Base-by-base conservation (phyloP, 2,329 filamentous ascomycete genomes). In the Furcasterigmium furcatum region DNA sequence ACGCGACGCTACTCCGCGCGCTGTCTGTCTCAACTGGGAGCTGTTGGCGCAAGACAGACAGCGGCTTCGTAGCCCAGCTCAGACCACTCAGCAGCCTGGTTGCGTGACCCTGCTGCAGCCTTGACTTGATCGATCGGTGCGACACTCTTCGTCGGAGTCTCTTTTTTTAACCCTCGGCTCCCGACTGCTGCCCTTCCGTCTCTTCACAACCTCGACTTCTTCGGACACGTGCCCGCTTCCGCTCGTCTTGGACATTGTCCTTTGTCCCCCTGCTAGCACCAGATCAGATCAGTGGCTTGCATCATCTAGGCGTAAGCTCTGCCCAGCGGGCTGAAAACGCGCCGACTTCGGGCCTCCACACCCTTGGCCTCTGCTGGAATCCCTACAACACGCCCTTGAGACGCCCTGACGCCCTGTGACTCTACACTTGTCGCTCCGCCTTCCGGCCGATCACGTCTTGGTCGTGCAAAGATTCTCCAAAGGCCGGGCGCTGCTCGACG, bases 291-390 rank as follows among this genome's bases (percentile, higher is more conserved):
- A 36, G 34, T 18, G 4, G 34, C 4, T 10, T 16, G 34, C 34
- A 36, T 4, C n/a, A 16, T 18, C 16, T 14, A 18, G n/a, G 19
- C 34, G 34, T 16, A 36, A 36, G 34, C 9, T 36, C 19, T 9
- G 18, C 16, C n/a, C 34, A 18, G n/a, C n/a, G n/a, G n/a, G n/a
- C n/a, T 16, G 9, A 36, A 10, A 14, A 13, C 12, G 12, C 34
- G 34, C 34, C 34, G 34, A 36, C 34, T 36, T 36, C 34, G 34
- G 34, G 34, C 34, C 34, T 36, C 34, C 34, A 35, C 32, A 36
- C 34, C 34, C 34, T 19, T 5, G 34, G n/a, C 6, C n/a, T 36
- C 34, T 16, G n/a, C 34, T 14, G 34, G 19, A 18, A 16, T 18
- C 34, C 34, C 9, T 36, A 18, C 18, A 36, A 36, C 34, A 12